Evolutionary conservation across 75 land plant species (phyloP).

Genomic region (Chamaecyparis obtusa): DNA sequence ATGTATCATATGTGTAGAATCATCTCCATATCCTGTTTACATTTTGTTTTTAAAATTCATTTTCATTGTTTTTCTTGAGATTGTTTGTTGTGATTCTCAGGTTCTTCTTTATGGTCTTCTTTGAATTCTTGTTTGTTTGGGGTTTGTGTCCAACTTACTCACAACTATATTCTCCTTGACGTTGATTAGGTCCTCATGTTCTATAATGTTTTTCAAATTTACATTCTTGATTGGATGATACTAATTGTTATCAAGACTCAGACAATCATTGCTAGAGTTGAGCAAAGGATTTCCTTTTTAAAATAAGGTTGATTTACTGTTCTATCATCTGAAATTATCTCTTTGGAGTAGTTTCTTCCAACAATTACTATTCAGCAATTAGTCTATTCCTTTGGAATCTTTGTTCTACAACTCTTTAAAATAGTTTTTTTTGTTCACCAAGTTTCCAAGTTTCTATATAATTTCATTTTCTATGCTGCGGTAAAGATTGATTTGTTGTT

Average conservation of each 20-base stretch:
- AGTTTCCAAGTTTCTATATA: too few species aligned
- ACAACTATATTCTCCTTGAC: neutral
- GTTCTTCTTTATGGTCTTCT: neutral
- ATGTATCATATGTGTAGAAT: constrained; percentile 8
- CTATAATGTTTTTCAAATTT: neutral
- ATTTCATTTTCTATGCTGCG: too few species aligned
- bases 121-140: neutral
- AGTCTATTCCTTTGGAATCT: too few species aligned
- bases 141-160: neutral
- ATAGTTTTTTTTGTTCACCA: too few species aligned
- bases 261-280: neutral
- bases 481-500: too few species aligned
- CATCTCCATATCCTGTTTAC: neutral
- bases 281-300: neutral
- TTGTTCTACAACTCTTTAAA: too few species aligned
- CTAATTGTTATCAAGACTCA: neutral
- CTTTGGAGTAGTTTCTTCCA: neutral
- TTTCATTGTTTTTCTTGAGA: neutral
- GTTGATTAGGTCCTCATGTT: neutral
- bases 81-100: too few species aligned
- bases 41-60: too few species aligned
- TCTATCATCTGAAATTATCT: neutral
- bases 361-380: neutral
- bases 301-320: neutral
- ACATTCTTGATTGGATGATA: neutral